phyloP scores from a whole-genome alignment of 2,329 filamentous ascomycete species.

The Anthostomella pinea region DNA sequence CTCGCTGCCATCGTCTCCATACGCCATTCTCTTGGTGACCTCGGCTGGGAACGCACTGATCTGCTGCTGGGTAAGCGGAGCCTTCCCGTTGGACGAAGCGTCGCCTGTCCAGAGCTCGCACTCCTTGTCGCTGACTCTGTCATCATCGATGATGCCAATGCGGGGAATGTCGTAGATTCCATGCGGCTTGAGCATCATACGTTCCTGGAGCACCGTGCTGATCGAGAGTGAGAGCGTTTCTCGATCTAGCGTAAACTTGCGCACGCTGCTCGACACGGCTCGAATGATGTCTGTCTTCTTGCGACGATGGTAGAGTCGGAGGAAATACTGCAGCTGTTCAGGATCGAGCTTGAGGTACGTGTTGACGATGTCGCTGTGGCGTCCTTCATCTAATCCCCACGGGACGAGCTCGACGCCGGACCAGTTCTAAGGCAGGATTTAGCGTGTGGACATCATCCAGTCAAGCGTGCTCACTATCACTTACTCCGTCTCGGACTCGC shows the following conservation, averaged over 20 bases:
- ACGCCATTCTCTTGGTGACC: constrained; percentile 12
- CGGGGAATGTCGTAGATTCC: constrained; percentile 14
- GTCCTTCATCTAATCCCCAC: constrained; percentile 27
- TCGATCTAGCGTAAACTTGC: constrained; percentile 40
- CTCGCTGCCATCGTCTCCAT: constrained; percentile 27
- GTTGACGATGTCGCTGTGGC: constrained; percentile 31
- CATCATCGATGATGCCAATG: constrained; percentile 28
- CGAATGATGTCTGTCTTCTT: constrained; percentile 43
- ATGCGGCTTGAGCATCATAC: constrained; percentile 16
- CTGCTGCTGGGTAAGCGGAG: constrained; percentile 18
- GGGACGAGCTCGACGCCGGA: constrained; percentile 23
- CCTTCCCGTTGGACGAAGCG: constrained; percentile 22
- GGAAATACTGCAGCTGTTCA: constrained; percentile 46
- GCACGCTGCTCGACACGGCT: constrained; percentile 39
- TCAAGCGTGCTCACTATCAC: constrained; percentile 7
- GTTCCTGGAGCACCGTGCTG: constrained; percentile 27
- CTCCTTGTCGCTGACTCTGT: constrained; percentile 15
- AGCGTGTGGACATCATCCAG: too few relatives aligned
- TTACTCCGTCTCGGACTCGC: constrained; percentile 20
- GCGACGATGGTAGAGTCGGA: constrained; percentile 45
- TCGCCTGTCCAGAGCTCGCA: constrained; percentile 18
- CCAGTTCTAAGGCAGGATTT: constrained; percentile 12
- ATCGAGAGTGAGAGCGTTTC: constrained; percentile 28
- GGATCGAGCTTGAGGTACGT: constrained; percentile 49
- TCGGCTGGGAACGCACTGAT: constrained; percentile 18